phyloP scores from a whole-genome alignment of 78 protist genomes.

The Bigelowiella natans region DNA sequence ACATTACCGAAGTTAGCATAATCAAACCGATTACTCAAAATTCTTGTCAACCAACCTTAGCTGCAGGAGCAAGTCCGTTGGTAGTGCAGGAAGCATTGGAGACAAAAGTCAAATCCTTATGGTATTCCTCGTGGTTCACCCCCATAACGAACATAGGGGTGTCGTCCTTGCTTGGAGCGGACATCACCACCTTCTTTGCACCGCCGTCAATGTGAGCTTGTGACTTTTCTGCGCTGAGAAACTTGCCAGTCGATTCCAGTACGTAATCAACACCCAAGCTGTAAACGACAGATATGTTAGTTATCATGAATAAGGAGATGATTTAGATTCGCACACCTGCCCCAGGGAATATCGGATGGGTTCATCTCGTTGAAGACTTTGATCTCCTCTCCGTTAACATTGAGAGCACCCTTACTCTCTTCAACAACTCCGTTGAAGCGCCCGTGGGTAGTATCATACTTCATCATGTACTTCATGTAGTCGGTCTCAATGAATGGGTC shows the following conservation, averaged over 20 bases:
- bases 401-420: background rate
- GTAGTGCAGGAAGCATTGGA: slow-evolving; percentile 95
- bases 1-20: no score
- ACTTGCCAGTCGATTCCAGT: slow-evolving; percentile 97
- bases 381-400: background rate
- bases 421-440: background rate
- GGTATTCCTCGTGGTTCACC: slow-evolving; percentile 70
- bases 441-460: slow-evolving; percentile 95
- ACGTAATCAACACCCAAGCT: slow-evolving; percentile 35
- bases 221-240: slow-evolving; percentile 69
- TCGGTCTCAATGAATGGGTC: slow-evolving; percentile 88
- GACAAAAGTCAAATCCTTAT: background rate
- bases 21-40: no score
- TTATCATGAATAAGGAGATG: background rate
- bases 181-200: slow-evolving; percentile 89
- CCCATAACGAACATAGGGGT: slow-evolving; percentile 88
- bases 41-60: no score
- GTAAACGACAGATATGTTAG: background rate
- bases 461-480: slow-evolving; percentile 48
- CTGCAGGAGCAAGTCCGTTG: slow-evolving; percentile 99
- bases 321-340: background rate
- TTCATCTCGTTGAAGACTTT: background rate
- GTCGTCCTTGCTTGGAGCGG: slow-evolving; percentile 94
- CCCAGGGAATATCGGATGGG: background rate
- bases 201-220: slow-evolving; percentile 41